Conservation (phyloP, 2,329 filamentous ascomycete species). For the Ambrosiella xylebori region DNA sequence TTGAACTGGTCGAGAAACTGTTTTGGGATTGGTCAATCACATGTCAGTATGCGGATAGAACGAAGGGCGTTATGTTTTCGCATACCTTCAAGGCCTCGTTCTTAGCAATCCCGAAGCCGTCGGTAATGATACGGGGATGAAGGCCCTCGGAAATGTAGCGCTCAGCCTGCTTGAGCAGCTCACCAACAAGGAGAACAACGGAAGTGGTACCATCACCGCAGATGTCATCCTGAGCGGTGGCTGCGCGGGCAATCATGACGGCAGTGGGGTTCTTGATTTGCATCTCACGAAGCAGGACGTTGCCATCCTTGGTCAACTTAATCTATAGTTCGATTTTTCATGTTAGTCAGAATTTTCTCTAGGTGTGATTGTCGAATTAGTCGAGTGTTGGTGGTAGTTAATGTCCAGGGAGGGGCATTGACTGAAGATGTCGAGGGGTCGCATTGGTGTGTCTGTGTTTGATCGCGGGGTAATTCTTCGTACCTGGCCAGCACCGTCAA, state of each 20-base stretch:
- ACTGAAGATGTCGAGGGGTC: not conserved
- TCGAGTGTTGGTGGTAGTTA: not conserved
- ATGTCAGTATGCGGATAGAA: constrained; percentile 6
- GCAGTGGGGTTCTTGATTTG: constrained; percentile 98
- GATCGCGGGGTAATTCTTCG: constrained; percentile 17
- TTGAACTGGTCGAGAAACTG: constrained; percentile 93
- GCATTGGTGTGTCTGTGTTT: constrained; percentile 14
- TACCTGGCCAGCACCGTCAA: constrained; percentile 54
- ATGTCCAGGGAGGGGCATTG: not conserved
- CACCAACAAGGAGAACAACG: constrained; percentile 85
- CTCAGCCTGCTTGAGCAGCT: constrained; percentile 94
- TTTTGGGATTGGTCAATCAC: constrained; percentile 1
- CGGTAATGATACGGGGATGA: constrained; percentile 89
- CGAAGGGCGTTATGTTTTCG: not conserved
- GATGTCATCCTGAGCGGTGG: constrained; percentile 95
- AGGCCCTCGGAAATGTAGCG: constrained; percentile 93
- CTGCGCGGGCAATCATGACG: constrained; percentile 66
- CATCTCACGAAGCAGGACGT: constrained; percentile 61
- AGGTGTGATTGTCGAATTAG: constrained; percentile 10
- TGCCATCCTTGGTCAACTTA: constrained; percentile 98
- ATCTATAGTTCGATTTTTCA: constrained; percentile 38
- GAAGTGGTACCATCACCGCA: constrained; percentile 96
- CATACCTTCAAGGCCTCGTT: constrained; percentile 68
- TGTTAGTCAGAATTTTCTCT: constrained; percentile 15
- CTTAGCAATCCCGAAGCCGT: constrained; percentile 96